phyloP scores from a whole-genome alignment of 1,284 basidiomycete species.

The Melampsora americana region DNA sequence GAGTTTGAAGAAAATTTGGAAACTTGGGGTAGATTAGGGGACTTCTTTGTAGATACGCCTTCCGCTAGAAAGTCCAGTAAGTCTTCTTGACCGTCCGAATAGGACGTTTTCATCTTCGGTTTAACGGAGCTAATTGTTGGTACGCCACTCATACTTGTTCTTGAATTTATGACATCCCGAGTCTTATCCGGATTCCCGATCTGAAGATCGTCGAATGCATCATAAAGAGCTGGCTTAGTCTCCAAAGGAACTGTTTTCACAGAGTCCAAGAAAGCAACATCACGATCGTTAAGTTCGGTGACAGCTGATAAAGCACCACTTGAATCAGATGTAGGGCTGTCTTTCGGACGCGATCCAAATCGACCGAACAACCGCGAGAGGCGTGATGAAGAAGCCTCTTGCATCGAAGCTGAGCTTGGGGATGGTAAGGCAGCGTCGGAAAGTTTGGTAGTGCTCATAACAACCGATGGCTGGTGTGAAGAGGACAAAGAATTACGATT shows the following conservation, averaged over 20 bases:
- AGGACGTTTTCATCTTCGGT: too few species aligned
- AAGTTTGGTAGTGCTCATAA: not conserved
- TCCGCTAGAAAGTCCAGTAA: not conserved
- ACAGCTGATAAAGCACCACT: constrained; percentile 2
- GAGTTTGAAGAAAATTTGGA: not conserved
- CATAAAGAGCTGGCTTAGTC: constrained; percentile 10
- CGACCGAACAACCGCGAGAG: constrained; percentile 39
- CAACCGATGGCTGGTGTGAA: not conserved
- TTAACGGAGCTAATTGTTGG: too few species aligned
- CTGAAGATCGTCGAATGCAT: constrained; percentile 14
- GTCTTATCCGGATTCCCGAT: not conserved
- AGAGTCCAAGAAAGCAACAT: constrained; percentile 19
- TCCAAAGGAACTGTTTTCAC: constrained; percentile 33
- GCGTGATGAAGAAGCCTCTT: constrained; percentile 20
- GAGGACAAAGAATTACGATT: not conserved
- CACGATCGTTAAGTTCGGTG: constrained; percentile 34
- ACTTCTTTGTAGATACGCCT: not conserved
- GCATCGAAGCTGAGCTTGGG: constrained; percentile 18
- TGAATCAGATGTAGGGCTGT: constrained; percentile 5
- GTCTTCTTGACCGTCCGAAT: not conserved
- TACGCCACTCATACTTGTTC: too few species aligned
- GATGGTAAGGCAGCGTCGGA: constrained; percentile 5
- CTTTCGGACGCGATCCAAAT: constrained; percentile 16
- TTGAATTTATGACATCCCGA: too few species aligned
- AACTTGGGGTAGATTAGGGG: not conserved